These are phyloP conservation scores for Candida xiaguanensis DNA, from an alignment of 805 yeast genomes.

Conservation along the genomic window DNA sequence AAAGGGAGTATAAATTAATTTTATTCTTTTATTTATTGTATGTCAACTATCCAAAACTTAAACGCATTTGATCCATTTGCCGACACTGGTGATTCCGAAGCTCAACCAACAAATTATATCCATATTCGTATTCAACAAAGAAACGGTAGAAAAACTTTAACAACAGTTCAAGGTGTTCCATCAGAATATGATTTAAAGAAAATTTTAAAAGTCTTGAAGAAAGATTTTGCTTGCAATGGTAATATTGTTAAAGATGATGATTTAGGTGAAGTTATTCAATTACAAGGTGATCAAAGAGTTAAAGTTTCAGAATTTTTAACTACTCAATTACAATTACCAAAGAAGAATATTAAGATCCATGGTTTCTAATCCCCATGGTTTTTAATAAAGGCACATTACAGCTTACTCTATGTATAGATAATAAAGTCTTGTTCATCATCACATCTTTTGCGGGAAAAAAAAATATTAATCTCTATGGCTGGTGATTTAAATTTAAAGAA, in stretches of 20 bases:
- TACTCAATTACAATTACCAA: conserved; percentile 80
- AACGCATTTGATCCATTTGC: conserved; percentile 96
- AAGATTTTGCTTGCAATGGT: conserved; percentile 98
- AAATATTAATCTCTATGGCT: conserved; percentile 31
- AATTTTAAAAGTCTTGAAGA: conserved; percentile 88
- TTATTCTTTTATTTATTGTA: conserved; percentile 28
- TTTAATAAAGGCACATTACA: background rate
- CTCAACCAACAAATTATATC: conserved; percentile 91
- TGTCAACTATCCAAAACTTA: conserved; percentile 91
- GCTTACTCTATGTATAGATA: background rate
- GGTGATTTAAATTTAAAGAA: conserved; percentile 86
- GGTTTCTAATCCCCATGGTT: conserved; percentile 62
- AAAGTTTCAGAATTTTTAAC: conserved; percentile 92
- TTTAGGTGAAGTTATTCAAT: conserved; percentile 93
- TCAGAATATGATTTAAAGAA: conserved; percentile 92
- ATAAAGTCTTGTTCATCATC: no score
- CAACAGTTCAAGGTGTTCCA: conserved; percentile 98
- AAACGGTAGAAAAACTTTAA: conserved; percentile 97
- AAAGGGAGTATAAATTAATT: conserved; percentile 2
- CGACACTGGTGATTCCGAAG: conserved; percentile 99
- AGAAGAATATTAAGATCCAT: conserved; percentile 96
- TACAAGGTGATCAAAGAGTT: conserved; percentile 98
- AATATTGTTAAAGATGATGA: conserved; percentile 95
- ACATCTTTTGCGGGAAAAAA: no score
- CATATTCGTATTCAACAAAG: conserved; percentile 99